Evolutionary conservation across 371 early-diverging fungal genomes (phyloP), one percentile per base, ranked within the genome.

Genomic region (Caulochytrium protostelioides): DNA sequence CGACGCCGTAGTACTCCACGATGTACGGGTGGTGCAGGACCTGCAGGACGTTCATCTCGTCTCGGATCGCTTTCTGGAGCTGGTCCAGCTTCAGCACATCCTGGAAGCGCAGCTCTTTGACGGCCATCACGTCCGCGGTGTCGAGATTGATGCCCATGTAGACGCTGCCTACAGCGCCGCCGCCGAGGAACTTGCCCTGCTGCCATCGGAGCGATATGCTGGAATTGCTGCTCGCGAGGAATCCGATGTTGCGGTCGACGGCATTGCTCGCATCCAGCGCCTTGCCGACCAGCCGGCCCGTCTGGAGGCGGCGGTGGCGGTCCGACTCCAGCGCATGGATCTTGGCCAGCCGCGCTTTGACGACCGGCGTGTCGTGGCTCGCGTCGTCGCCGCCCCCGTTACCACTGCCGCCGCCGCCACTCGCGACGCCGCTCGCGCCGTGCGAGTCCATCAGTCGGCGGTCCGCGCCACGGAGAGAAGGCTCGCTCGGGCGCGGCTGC

Each of bases 1-100:
- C 89, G 50, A 83, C 78, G 13, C 84, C 85, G 44, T 66, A 80
- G 45, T 87, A 87, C 35, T 74, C 69, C 17, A 87, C 79, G 44
- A 84, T 79, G 50, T 86, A 83, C n/a, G 75, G 74, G 41, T 87
- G 83, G 44, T 76, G 56, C 29, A 87, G 58, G 68, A 76, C 71
- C 40, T 80, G 74, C 79, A 87, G 74, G 7, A 86, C 80, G 24
- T 68, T 70, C 86, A 86, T 83, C 51, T 86, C 86, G 27, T 82
- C 83, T 43, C 70, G 72, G 38, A 83, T 78, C 4, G 74, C 67
- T 34, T 69, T 70, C 47, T 79, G 70, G 15, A 81, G 43, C 3
- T 72, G 50, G 31, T 65, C 64, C 8, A 72, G 52, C 9, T 70
- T 64, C 25, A 73, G 65, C 1, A 77, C 71, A 42, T 77, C 79